Base-by-base conservation (phyloP, 345 rosid genomes). In the Xanthoceras sorbifolium region DNA sequence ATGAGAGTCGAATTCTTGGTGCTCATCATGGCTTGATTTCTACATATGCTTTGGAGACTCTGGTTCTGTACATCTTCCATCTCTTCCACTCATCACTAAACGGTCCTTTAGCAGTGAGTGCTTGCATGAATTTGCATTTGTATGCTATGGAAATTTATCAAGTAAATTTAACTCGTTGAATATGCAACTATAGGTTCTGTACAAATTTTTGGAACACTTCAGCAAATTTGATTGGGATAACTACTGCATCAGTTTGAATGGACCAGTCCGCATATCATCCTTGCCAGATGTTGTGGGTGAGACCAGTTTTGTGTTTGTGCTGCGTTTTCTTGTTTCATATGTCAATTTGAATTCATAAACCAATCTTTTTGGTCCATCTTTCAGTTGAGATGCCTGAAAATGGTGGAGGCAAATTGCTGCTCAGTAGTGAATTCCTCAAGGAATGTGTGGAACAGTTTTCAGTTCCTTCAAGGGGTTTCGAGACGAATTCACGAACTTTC, bases 191-290 rank as follows among this genome's bases (percentile, higher is more conserved):
- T 81, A 96, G 98, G 99, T 94, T 44, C 84, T 96, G 44, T 85
- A 87, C 78, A 92, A 85, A 81, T 94, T 94, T 86, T 87, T 94
- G 90, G 97, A 96, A 72, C 91, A 90, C 86, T 96, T 90, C 78
- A 93, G 98, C 92, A 91, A 93, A 83, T 94, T 97, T 70, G 98
- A 97, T 76, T 97, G 99, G 97, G 96, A 92, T 71, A 93, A 87
- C 72, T 92, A 87, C 67, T 92, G 99, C 74, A 86, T 92, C 78
- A 93, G 92, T 85, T 83, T 97, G 80, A 88, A 79, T 74, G 98
- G 98, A 62, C 98, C 88, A 1, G 84, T 91, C 62, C 84, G 86
- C 62, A 54, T 90, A 78, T 88, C 98, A 18, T 83, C 91, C 54
- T 77, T 88, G 74, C 97, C 92, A 18, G 92, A 90, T 17, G 66